Base-by-base conservation (phyloP, 2,329 filamentous ascomycete genomes). In the Ophiosphaerella narmari region DNA sequence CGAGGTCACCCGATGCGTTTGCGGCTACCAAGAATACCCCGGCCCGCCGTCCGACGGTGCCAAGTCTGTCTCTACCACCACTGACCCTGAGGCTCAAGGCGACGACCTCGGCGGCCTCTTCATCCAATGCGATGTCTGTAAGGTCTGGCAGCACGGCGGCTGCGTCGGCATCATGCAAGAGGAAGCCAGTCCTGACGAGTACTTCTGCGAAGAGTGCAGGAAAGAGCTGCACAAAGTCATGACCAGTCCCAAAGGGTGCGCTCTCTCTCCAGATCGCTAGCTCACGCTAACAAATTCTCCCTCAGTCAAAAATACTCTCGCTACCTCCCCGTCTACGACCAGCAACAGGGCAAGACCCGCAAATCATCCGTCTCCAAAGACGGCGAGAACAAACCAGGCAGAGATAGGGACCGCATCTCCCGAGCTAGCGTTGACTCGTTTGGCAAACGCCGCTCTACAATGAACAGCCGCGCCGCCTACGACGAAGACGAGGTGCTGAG, bases 111-210 rank as follows among this genome's bases (percentile, higher is more conserved):
- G 93, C 38, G 93, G 92, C 44, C 88, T 97, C 75, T 99, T 97
- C 75, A 92, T 99, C 60, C 93, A 97, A 78, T 99, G 94, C 82
- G 94, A 97, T 76, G 82, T 90, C 58, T 99, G 94, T 80, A 95
- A 96, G 72, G 94, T 97, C 57, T 99, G 93, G 94, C 94, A 99
- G 74, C 94, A 99, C 72, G 94, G 94, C 66, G 93, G 92, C 53
- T 99, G 94, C 70, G 93, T 99, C 52, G 93, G 94, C 53, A 96
- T 99, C 67, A 91, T 96, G 78, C 94, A 94, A 62, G 93, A 96
- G 74, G 88, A 90, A 62, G 87, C 89, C 72, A 93, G 90, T 59
- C 94, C 94, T 8, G 93, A 97, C 46, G 92, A 97, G 74, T 99
- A 99, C 78, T 99, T 94, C 71, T 99, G 94, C 76, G 94, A 99